Evolutionary conservation across 2,329 filamentous ascomycete species (phyloP), one percentile per base, ranked within the genome.

Genomic region (Neoscytalidium dimidiatum): DNA sequence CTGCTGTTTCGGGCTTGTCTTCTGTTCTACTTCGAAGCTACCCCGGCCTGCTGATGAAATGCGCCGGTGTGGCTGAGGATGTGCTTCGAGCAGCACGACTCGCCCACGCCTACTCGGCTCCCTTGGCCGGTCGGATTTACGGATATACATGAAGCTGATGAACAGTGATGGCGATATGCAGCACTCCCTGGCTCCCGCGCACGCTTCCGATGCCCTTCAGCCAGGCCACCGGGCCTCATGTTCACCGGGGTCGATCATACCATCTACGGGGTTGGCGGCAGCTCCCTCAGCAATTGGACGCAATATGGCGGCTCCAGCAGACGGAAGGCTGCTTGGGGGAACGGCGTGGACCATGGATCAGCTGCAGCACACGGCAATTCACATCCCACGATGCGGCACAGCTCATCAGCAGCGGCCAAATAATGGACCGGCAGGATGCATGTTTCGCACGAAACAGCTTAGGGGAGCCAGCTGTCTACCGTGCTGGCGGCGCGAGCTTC

Each of bases 391-490:
- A 29, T 44, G 53, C 38, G 53, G 38, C 53, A 58, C 53, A 44
- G 53, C 52, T 21, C 21, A 28, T 6, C 46, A 29, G n/a, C 21
- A 14, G 23, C 46, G 21, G 46, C 23, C 49, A 33, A 31, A 52
- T n/a, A 33, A 21, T 21, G 52, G 35, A 9, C 52, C 33, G 52
- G 35, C 23, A 29, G 35, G 21, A 26, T 46, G 56, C 56, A 60
- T 44, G 56, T 60, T 60, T 60, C 56, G 56, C 38, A 60, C 56
- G 56, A 60, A 60, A 23, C 38, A 60, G 56, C 56, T 33, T 44
- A 58, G 53, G 38, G 28, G n/a, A 58, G 53, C 53, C 35, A 58
- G 28, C 53, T 44, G 23, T 31, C 53, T 19, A 26, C 38, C 14
- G 26, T 29, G 46, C 46, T 51, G 46, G 26, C 46, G n/a, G n/a